Conservation (phyloP, 176 grass and related monocot genomes). For the Tillandsia leiboldiana region DNA sequence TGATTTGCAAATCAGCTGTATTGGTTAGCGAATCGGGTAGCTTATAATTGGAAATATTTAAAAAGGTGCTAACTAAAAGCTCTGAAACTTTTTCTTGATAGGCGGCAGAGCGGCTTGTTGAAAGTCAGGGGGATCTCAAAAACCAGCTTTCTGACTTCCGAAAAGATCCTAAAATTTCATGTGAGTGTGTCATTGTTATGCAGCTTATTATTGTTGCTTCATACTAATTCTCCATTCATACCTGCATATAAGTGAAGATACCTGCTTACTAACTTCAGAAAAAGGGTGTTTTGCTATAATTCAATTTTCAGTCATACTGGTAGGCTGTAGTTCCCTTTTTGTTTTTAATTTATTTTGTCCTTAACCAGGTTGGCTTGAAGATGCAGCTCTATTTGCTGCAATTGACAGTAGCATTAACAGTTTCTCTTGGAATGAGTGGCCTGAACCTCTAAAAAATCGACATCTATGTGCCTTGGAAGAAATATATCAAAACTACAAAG, state of each 20-base stretch:
- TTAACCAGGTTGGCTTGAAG: constrained; percentile 79
- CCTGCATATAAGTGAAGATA: background rate
- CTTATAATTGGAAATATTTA: background rate
- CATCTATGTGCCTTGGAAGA: constrained; percentile 82
- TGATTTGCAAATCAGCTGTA: no score
- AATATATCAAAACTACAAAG: constrained; percentile 60
- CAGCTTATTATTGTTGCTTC: background rate
- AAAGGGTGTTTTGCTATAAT: no score
- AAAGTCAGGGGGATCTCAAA: constrained; percentile 58
- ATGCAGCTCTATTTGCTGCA: constrained; percentile 96
- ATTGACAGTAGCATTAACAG: constrained; percentile 56
- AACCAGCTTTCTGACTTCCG: constrained; percentile 55
- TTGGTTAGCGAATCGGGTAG: no score
- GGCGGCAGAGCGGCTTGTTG: constrained; percentile 87
- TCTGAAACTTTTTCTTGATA: constrained; percentile 19
- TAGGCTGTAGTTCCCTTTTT: constrained; percentile 7
- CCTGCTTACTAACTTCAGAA: no score
- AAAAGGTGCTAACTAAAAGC: constrained; percentile 13
- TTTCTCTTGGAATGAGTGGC: constrained; percentile 82
- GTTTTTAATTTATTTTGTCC: constrained; percentile 1
- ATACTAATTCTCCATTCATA: background rate
- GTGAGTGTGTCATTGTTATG: constrained; percentile 28
- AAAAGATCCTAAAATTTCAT: constrained; percentile 83
- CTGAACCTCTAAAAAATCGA: constrained; percentile 91
- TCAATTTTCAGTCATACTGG: background rate